Evolutionary conservation across 1,284 basidiomycete species (phyloP).

Genomic region (Anthracocystis walkeri): DNA sequence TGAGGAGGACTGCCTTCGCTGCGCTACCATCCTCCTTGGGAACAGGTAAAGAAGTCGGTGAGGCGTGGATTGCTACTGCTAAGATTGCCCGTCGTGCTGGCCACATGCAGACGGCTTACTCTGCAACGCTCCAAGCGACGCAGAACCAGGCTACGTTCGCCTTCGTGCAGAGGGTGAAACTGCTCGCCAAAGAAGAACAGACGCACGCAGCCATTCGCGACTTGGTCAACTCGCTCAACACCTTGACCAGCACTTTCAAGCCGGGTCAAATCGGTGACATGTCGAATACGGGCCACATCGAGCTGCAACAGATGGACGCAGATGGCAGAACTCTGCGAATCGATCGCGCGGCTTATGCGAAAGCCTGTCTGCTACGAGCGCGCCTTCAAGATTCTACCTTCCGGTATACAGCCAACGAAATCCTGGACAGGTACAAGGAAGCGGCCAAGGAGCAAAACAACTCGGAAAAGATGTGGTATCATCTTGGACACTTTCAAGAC

Average conservation of each 20-base stretch:
- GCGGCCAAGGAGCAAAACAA: slow-evolving; percentile 72
- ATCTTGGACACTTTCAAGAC: slow-evolving; percentile 56
- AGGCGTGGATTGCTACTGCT: slow-evolving; percentile 85
- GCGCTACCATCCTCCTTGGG: slow-evolving; percentile 30
- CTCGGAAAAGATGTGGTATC: slow-evolving; percentile 72
- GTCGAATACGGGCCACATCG: slow-evolving; percentile 25
- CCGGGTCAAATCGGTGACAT: slow-evolving; percentile 21
- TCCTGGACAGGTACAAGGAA: slow-evolving; percentile 71
- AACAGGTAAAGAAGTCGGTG: slow-evolving; percentile 70
- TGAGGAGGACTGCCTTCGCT: slow-evolving; percentile 86
- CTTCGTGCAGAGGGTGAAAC: slow-evolving; percentile 91
- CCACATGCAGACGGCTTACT: slow-evolving; percentile 97
- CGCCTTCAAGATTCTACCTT: slow-evolving; percentile 93
- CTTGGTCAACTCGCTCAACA: slow-evolving; percentile 80
- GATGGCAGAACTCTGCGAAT: slow-evolving; percentile 25
- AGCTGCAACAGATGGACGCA: slow-evolving; percentile 33
- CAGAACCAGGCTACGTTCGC: slow-evolving; percentile 81
- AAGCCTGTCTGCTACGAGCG: slow-evolving; percentile 89
- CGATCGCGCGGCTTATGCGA: slow-evolving; percentile 36
- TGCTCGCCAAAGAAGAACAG: slow-evolving; percentile 83
- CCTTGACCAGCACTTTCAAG: slow-evolving; percentile 34
- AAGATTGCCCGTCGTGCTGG: slow-evolving; percentile 95
- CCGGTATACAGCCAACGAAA: slow-evolving; percentile 78
- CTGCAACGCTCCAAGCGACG: slow-evolving; percentile 89
- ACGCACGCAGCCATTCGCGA: slow-evolving; percentile 88